phyloP scores from a whole-genome alignment of 1,284 basidiomycete species.

The Apiotrichum montevideense region DNA sequence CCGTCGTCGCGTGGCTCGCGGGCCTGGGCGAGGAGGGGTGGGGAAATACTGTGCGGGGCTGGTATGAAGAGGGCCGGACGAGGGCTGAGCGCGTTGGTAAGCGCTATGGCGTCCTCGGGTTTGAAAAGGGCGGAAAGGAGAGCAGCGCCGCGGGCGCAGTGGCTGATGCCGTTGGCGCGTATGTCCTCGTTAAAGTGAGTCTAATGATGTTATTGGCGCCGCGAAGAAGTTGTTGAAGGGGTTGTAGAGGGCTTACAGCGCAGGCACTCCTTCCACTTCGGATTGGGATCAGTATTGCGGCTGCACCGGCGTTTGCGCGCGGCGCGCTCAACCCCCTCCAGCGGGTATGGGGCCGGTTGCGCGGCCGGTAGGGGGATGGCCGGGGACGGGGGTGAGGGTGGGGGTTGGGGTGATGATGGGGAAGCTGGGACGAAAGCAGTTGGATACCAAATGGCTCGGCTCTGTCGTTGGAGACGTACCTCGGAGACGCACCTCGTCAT shows the following conservation, averaged over 20 bases:
- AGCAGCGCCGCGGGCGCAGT: slow-evolving; percentile 31
- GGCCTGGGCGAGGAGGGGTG: slow-evolving; percentile 5
- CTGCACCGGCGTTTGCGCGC: slow-evolving; percentile 69
- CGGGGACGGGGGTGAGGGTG: too few species aligned
- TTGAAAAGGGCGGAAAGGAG: slow-evolving; percentile 51
- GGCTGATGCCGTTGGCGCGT: slow-evolving; percentile 63
- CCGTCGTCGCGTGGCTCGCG: slow-evolving; percentile 51
- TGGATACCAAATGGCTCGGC: too few species aligned
- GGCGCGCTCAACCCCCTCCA: slow-evolving; percentile 15
- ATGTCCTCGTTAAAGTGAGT: slow-evolving; percentile 72
- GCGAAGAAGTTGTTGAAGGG: not conserved
- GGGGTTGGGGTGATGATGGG: too few species aligned
- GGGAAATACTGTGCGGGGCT: slow-evolving; percentile 48
- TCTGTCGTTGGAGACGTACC: too few species aligned
- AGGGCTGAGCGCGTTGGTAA: slow-evolving; percentile 67
- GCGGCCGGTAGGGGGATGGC: too few species aligned
- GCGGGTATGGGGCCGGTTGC: not conserved
- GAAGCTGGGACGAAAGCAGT: too few species aligned
- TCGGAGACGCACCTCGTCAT: too few species aligned
- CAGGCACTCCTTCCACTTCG: slow-evolving; percentile 72
- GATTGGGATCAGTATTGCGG: slow-evolving; percentile 65
- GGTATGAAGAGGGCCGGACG: slow-evolving; percentile 67
- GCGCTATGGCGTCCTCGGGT: slow-evolving; percentile 75
- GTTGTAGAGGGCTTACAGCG: not conserved
- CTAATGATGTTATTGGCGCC: too few species aligned